phyloP scores from a whole-genome alignment of 164 flowering plant genomes.

The Pachysandra terminalis region DNA sequence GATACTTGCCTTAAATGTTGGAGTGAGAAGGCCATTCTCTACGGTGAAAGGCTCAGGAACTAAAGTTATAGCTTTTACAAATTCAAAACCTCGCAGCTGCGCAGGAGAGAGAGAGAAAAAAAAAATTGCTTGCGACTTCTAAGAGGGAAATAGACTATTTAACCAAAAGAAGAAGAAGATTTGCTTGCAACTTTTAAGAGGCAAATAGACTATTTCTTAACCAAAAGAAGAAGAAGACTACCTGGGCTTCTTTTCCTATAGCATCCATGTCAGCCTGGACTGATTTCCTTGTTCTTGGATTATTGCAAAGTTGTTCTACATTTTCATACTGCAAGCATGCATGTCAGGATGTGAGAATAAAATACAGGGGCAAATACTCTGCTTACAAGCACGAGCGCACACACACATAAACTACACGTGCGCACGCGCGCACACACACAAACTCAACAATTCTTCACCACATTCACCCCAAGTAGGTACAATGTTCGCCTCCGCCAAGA shows the following conservation, averaged over 20 bases:
- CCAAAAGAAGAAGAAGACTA: slow-evolving; percentile 8
- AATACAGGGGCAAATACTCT: background rate
- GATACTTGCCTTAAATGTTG: slow-evolving; percentile 74
- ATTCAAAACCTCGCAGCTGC: slow-evolving; percentile 96
- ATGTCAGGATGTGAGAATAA: slow-evolving; percentile 4
- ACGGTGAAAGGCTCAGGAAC: slow-evolving; percentile 77
- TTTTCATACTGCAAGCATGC: slow-evolving; percentile 49
- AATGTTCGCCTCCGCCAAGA: too few relatives aligned
- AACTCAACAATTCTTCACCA: too few relatives aligned
- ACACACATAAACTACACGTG: background rate
- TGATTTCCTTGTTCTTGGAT: slow-evolving; percentile 75
- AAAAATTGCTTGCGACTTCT: background rate
- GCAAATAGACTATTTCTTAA: background rate
- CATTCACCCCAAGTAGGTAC: too few relatives aligned
- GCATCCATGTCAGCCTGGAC: slow-evolving; percentile 90
- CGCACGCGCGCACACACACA: background rate
- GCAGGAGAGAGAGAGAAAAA: background rate
- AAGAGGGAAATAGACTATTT: too few relatives aligned
- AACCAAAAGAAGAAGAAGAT: too few relatives aligned
- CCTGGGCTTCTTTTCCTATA: slow-evolving; percentile 84
- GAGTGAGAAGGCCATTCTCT: slow-evolving; percentile 92
- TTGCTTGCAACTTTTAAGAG: background rate
- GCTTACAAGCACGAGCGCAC: too few relatives aligned
- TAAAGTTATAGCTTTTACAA: slow-evolving; percentile 78
- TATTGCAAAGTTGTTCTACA: slow-evolving; percentile 57